Evolutionary conservation across 331 rosid species (phyloP).

Genomic region (Acacia pycnantha): DNA sequence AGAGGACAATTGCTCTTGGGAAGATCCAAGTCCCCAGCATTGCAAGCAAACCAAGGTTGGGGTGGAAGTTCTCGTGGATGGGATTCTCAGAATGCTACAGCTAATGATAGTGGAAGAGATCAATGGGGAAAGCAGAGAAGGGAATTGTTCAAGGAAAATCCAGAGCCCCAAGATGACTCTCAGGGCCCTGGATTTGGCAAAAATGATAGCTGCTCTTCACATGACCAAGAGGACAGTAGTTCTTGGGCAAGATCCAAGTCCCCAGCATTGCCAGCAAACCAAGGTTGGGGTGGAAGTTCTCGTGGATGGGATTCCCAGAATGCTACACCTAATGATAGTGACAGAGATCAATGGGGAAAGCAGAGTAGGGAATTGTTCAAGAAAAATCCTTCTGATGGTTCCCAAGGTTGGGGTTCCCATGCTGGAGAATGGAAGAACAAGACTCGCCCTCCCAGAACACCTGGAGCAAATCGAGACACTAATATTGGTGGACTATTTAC

Average conservation of each 20-base stretch:
- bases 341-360: constrained; percentile 55
- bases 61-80: constrained; percentile 34
- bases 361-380: constrained; percentile 47
- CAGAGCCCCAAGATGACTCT: not conserved
- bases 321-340: constrained; percentile 37
- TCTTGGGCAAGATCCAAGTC: not conserved
- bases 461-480: constrained; percentile 19
- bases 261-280: not conserved
- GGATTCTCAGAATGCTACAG: constrained; percentile 49
- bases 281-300: constrained; percentile 13
- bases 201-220: constrained; percentile 12
- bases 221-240: not conserved
- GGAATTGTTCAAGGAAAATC: constrained; percentile 55
- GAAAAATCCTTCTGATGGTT: constrained; percentile 60
- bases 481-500: not conserved
- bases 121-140: constrained; percentile 56
- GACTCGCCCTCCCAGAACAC: constrained; percentile 55
- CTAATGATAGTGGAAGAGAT: constrained; percentile 36
- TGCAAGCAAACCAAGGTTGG: not conserved
- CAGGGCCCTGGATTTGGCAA: not conserved
- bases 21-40: not conserved
- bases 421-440: constrained; percentile 63
- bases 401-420: constrained; percentile 64
- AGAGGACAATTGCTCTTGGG: not conserved
- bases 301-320: constrained; percentile 63